Percentiles rank a stretch among this genome's conserved stretches.
phyloP scores from a whole-genome alignment of 148 eudicot species.

The Limonium bicolor region DNA sequence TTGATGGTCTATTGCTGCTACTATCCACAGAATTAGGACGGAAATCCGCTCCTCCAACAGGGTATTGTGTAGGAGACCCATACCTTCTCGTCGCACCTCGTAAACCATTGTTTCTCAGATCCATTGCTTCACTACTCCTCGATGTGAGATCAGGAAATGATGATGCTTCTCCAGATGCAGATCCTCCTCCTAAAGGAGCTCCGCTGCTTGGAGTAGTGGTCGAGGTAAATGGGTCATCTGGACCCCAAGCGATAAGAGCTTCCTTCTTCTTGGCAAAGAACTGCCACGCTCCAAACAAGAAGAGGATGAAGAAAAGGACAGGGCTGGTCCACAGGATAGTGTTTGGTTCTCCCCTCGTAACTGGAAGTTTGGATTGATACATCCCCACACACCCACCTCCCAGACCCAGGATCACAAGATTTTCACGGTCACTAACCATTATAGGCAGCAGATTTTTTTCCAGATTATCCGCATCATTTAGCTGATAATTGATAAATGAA shows the following conservation, averaged over 20 bases:
- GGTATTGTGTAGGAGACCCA: constrained; percentile 65
- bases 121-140: constrained; percentile 46
- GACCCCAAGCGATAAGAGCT: constrained; percentile 81
- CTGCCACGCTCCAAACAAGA: constrained; percentile 88
- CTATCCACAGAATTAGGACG: constrained; percentile 37
- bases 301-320: constrained; percentile 63
- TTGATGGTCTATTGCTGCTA: constrained; percentile 43
- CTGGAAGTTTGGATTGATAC: constrained; percentile 72
- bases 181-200: constrained; percentile 22
- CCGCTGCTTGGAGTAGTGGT: constrained; percentile 24
- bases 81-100: constrained; percentile 68
- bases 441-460: constrained; percentile 30
- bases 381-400: constrained; percentile 78
- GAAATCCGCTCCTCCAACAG: constrained; percentile 31
- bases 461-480: constrained; percentile 8
- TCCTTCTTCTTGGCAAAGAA: constrained; percentile 94
- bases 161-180: constrained; percentile 40
- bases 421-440: constrained; percentile 59
- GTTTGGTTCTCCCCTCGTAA: constrained; percentile 44
- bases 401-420: constrained; percentile 59
- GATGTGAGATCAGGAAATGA: constrained; percentile 44
- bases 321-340: constrained; percentile 75
- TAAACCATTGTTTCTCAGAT: constrained; percentile 44
- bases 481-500: constrained; percentile 33
- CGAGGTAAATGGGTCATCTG: constrained; percentile 71